Evolutionary conservation across 768 basidiomycete species (phyloP).

Genomic region (Auricularia heimuer): DNA sequence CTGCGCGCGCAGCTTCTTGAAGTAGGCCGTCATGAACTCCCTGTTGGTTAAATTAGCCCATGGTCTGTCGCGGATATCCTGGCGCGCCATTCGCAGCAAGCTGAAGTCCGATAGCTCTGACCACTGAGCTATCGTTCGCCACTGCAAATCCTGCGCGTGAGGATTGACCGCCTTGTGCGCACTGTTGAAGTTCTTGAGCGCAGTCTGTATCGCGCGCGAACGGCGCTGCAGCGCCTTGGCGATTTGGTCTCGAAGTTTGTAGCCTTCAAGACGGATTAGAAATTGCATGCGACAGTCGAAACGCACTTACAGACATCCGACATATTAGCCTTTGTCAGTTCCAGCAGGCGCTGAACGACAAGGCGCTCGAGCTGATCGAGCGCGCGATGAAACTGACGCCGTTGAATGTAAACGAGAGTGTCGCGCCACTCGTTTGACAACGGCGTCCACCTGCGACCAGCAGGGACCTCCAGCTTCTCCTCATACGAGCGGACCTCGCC

Average conservation of each 20-base stretch:
- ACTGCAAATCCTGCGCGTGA: background rate
- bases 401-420: background rate
- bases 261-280: slow-evolving; percentile 17
- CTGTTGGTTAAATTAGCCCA: slow-evolving; percentile 30
- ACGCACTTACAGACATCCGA: slow-evolving; percentile 14
- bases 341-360: slow-evolving; percentile 22
- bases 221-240: slow-evolving; percentile 23
- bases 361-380: slow-evolving; percentile 22
- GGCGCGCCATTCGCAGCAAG: slow-evolving; percentile 18
- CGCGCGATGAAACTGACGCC: slow-evolving; percentile 13
- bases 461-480: background rate
- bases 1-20: slow-evolving; percentile 20
- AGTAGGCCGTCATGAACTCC: slow-evolving; percentile 18
- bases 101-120: slow-evolving; percentile 20
- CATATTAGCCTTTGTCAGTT: slow-evolving; percentile 20
- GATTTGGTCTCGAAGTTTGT: slow-evolving; percentile 25
- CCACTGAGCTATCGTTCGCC: background rate
- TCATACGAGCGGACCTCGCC: background rate
- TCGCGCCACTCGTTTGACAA: background rate
- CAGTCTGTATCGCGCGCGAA: slow-evolving; percentile 23
- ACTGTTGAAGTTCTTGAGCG: slow-evolving; percentile 24
- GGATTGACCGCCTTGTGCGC: slow-evolving; percentile 15
- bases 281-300: background rate
- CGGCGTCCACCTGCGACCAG: background rate
- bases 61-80: slow-evolving; percentile 15